Evolutionary conservation across 345 rosid genomes (phyloP).

Genomic region (Populus ilicifolia): DNA sequence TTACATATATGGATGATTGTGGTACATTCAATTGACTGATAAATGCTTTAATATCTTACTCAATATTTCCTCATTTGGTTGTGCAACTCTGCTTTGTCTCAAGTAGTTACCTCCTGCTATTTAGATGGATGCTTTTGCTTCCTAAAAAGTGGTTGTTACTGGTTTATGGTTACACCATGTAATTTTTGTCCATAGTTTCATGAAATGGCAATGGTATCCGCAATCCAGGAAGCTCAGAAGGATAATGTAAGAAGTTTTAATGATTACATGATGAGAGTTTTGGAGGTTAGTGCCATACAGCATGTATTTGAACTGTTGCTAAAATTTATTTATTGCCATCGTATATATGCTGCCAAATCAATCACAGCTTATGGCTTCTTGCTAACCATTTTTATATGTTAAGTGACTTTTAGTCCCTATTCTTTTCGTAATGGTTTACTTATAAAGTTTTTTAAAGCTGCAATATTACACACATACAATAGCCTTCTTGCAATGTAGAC

Average conservation of each 20-base stretch:
- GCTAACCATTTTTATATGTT: background rate
- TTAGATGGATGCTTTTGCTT: background rate
- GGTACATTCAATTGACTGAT: background rate
- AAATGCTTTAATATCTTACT: background rate
- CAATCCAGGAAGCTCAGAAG: conserved; percentile 95
- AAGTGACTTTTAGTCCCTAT: background rate
- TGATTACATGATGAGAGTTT: conserved; percentile 90
- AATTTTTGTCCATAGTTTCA: conserved; percentile 55
- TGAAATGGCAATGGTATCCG: conserved; percentile 97
- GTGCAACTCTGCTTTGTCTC: background rate
- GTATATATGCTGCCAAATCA: background rate
- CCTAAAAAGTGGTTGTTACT: background rate
- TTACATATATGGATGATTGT: background rate
- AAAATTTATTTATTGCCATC: background rate
- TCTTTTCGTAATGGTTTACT: background rate
- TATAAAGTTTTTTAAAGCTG: background rate
- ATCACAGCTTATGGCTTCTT: background rate
- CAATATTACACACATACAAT: background rate
- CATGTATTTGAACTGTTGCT: background rate
- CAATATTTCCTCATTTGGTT: conserved; percentile 2
- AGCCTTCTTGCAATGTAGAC: background rate
- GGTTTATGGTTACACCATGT: background rate
- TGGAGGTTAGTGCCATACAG: conserved; percentile 58
- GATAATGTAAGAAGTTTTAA: conserved; percentile 86
- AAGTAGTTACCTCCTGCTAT: background rate